phyloP scores from a whole-genome alignment of 352 stramenopile genomes.

The Globisporangium nunn region DNA sequence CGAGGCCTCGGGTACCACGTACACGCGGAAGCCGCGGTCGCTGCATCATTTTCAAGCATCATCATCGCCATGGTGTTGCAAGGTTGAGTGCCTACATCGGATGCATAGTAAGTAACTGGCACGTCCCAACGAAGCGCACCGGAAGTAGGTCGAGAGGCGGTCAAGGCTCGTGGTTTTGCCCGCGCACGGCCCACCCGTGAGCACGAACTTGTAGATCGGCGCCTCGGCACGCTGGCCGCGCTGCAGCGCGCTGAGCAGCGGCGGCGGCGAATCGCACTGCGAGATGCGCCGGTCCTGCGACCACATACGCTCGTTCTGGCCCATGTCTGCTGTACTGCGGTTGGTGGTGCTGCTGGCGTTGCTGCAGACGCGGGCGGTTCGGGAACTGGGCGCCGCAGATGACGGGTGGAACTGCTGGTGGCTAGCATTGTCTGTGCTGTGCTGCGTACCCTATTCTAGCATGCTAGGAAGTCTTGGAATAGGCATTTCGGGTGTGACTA shows the following conservation, averaged over 20 bases:
- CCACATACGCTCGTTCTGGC: slow-evolving; percentile 36
- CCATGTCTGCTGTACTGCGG: slow-evolving; percentile 9
- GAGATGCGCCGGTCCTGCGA: slow-evolving; percentile 42
- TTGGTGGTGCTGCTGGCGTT: too few relatives aligned
- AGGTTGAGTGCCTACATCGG: too few relatives aligned
- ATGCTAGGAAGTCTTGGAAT: too few relatives aligned
- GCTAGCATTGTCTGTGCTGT: too few relatives aligned
- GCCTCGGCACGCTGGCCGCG: slow-evolving; percentile 58
- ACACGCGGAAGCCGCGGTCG: slow-evolving; percentile 93
- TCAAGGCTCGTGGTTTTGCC: slow-evolving; percentile 95
- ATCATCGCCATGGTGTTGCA: too few relatives aligned
- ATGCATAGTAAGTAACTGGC: too few relatives aligned
- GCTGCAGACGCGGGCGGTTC: too few relatives aligned
- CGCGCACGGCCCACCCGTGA: slow-evolving; percentile 92
- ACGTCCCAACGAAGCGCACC: slow-evolving; percentile 12
- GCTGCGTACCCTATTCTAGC: too few relatives aligned
- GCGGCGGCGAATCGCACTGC: slow-evolving; percentile 28
- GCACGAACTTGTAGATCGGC: slow-evolving; percentile 90
- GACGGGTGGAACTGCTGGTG: too few relatives aligned
- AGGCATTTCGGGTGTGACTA: too few relatives aligned
- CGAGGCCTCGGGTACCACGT: slow-evolving; percentile 93
- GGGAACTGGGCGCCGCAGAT: too few relatives aligned
- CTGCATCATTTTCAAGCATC: slow-evolving; percentile 11
- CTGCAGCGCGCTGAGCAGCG: slow-evolving; percentile 63
- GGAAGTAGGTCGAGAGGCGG: slow-evolving; percentile 86